Percentiles rank a stretch among this genome's conserved stretches.
Conservation (phyloP, 257 asterid species). For the Primulina eburnea region DNA sequence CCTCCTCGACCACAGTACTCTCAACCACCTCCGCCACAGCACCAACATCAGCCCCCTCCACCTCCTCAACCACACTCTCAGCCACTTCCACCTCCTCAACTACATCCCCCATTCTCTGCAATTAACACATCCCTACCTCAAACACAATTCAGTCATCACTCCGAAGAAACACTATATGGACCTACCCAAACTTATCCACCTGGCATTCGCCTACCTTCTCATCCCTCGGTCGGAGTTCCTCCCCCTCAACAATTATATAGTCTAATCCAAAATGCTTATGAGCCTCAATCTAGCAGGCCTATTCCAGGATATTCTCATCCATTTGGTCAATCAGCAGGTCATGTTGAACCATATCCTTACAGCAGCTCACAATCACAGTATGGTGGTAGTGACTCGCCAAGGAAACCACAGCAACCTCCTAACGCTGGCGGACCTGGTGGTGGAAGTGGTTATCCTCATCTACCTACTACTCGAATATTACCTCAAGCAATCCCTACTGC, state of each 20-base stretch:
- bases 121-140: conserved; percentile 39
- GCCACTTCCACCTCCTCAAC: conserved; percentile 51
- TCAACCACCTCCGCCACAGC: conserved; percentile 35
- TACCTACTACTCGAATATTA: conserved; percentile 80
- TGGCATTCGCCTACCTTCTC: conserved; percentile 44
- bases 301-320: conserved; percentile 66
- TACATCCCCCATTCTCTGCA: conserved; percentile 42
- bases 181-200: conserved; percentile 58
- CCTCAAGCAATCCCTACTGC: conserved; percentile 92
- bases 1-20: conserved; percentile 41
- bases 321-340: conserved; percentile 54
- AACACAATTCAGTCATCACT: conserved; percentile 54
- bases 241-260: conserved; percentile 63
- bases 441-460: conserved; percentile 73
- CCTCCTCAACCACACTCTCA: neutral
- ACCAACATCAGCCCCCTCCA: conserved; percentile 33
- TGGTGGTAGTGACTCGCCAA: conserved; percentile 54
- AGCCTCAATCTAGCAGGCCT: conserved; percentile 62
- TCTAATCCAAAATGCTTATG: conserved; percentile 52
- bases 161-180: conserved; percentile 60
- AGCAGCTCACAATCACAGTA: conserved; percentile 54
- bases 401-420: conserved; percentile 51
- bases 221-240: conserved; percentile 47
- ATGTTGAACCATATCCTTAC: conserved; percentile 63
- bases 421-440: conserved; percentile 48